These are phyloP conservation scores for Brassica nigra DNA, from an alignment of 345 rosid genomes.

Conservation along the genomic window DNA sequence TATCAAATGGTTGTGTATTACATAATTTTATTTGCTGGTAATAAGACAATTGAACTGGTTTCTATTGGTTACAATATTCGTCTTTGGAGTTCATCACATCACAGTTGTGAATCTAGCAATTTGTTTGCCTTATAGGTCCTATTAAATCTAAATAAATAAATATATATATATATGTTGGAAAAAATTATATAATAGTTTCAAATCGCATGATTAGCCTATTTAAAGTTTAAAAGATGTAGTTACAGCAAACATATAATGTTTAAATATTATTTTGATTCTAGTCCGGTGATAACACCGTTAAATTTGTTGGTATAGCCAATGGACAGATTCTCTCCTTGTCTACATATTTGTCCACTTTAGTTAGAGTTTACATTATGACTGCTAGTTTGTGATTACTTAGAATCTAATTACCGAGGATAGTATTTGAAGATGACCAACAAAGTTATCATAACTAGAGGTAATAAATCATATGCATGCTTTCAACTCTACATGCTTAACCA, in stretches of 20 bases:
- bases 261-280: neutral
- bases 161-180: neutral
- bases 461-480: constrained; percentile 6
- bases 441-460: neutral
- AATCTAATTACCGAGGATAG: neutral
- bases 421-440: neutral
- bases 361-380: neutral
- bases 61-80: neutral
- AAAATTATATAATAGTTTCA: neutral
- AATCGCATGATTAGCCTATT: constrained; percentile 18
- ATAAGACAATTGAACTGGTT: constrained; percentile 5
- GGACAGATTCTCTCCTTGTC: neutral
- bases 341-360: neutral
- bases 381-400: constrained; percentile 1
- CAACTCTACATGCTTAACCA: neutral
- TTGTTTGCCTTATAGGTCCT: constrained; percentile 7
- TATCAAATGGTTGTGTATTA: constrained; percentile 25
- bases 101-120: constrained; percentile 31
- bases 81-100: constrained; percentile 29
- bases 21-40: constrained; percentile 17
- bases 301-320: neutral
- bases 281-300: neutral
- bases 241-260: neutral
- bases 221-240: neutral
- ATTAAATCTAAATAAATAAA: neutral